phyloP scores from a whole-genome alignment of 148 eudicot genomes.

The Salicornia ramosissima region DNA sequence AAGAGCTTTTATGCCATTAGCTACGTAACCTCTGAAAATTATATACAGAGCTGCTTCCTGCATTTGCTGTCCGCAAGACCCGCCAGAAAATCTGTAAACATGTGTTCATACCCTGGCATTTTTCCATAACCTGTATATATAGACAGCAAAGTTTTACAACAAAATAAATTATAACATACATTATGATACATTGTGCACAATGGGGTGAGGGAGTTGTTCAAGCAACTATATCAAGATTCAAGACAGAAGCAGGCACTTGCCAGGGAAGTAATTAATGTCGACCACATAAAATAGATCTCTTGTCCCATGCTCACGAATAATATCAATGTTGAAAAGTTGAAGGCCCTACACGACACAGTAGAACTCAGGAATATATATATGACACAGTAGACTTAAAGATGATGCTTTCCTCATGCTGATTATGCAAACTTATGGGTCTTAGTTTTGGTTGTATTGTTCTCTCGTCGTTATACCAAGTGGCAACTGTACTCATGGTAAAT shows the following conservation, averaged over 20 bases:
- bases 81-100: slow-evolving; percentile 66
- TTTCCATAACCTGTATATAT: slow-evolving; percentile 59
- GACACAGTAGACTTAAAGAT: too few species aligned
- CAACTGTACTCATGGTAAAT: too few species aligned
- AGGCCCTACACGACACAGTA: slow-evolving; percentile 33
- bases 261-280: slow-evolving; percentile 54
- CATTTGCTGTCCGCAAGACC: slow-evolving; percentile 39
- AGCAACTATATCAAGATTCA: background rate
- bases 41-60: slow-evolving; percentile 33
- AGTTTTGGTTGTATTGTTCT: too few species aligned
- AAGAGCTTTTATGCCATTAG: slow-evolving; percentile 2
- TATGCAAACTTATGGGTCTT: too few species aligned
- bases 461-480: too few species aligned
- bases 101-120: slow-evolving; percentile 72
- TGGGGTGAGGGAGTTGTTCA: background rate
- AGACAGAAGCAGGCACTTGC: slow-evolving; percentile 21
- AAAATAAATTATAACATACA: background rate
- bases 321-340: slow-evolving; percentile 45
- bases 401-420: too few species aligned
- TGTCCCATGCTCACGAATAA: slow-evolving; percentile 45
- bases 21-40: background rate
- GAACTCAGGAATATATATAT: slow-evolving; percentile 1
- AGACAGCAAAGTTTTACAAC: slow-evolving; percentile 4
- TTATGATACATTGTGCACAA: background rate
- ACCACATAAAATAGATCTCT: slow-evolving; percentile 43